These are phyloP conservation scores for Oryza glaberrima DNA, from an alignment of 176 grass and related monocot species.

Conservation along the genomic window DNA sequence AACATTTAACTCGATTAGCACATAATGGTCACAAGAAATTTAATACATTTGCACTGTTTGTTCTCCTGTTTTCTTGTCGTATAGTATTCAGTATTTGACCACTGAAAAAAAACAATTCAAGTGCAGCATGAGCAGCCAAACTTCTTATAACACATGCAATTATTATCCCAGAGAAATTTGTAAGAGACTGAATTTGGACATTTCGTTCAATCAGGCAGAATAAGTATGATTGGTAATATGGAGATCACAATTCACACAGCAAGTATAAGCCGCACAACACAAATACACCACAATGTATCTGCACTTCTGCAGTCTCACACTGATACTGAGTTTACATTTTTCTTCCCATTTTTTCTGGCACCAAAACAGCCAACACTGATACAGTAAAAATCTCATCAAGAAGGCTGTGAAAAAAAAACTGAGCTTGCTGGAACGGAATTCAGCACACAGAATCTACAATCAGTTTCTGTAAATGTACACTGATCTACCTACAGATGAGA, in stretches of 20 bases:
- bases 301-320: slow-evolving; percentile 13
- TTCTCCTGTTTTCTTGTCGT: background rate
- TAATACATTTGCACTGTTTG: too few species aligned
- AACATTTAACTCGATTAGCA: too few species aligned
- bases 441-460: slow-evolving; percentile 45
- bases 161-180: background rate
- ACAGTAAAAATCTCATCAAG: slow-evolving; percentile 51
- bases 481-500: slow-evolving; percentile 45
- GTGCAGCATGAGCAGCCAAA: background rate
- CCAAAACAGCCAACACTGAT: slow-evolving; percentile 21
- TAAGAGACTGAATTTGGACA: background rate
- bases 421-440: slow-evolving; percentile 49
- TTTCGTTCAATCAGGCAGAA: background rate
- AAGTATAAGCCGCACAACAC: slow-evolving; percentile 10
- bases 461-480: slow-evolving; percentile 56
- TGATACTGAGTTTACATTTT: background rate
- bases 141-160: background rate
- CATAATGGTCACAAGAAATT: too few species aligned
- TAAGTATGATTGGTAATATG: background rate
- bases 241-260: background rate
- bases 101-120: background rate
- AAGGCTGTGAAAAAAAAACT: slow-evolving; percentile 49
- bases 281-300: slow-evolving; percentile 1
- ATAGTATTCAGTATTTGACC: background rate
- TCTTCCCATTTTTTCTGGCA: background rate